Evolutionary conservation across 1,139 yeast species (phyloP).

Genomic region (Taphrina flavorubra): DNA sequence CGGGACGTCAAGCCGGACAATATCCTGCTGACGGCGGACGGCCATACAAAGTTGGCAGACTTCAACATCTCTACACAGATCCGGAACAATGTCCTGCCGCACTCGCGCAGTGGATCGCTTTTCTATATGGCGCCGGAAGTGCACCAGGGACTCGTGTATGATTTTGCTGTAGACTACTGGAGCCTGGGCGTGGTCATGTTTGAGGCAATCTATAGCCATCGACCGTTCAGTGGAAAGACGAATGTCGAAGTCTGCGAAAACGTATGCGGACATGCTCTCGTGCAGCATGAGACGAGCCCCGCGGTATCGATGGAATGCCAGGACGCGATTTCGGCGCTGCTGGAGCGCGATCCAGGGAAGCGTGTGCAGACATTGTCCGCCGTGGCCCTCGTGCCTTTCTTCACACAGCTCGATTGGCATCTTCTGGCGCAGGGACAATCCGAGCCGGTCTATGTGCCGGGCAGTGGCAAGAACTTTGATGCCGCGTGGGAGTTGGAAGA

Average conservation of each 20-base stretch:
- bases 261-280: slow-evolving; percentile 12
- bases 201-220: slow-evolving; percentile 73
- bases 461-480: slow-evolving; percentile 43
- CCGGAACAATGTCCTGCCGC: slow-evolving; percentile 40
- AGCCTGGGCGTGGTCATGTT: slow-evolving; percentile 82
- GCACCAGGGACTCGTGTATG: slow-evolving; percentile 58
- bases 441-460: slow-evolving; percentile 44
- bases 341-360: slow-evolving; percentile 41
- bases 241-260: slow-evolving; percentile 38
- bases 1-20: slow-evolving; percentile 76
- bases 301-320: slow-evolving; percentile 47
- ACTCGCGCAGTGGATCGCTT: slow-evolving; percentile 70
- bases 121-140: slow-evolving; percentile 93
- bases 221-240: slow-evolving; percentile 44
- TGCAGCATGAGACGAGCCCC: slow-evolving; percentile 45
- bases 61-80: slow-evolving; percentile 60
- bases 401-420: slow-evolving; percentile 37
- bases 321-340: slow-evolving; percentile 48
- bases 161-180: slow-evolving; percentile 87
- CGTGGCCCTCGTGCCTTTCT: slow-evolving; percentile 42
- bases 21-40: slow-evolving; percentile 67
- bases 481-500: slow-evolving; percentile 46
- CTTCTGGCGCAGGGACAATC: slow-evolving; percentile 40
- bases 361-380: slow-evolving; percentile 42
- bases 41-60: slow-evolving; percentile 74